Conservation (phyloP, 1,284 basidiomycete species). For the Flammula alnicola region DNA sequence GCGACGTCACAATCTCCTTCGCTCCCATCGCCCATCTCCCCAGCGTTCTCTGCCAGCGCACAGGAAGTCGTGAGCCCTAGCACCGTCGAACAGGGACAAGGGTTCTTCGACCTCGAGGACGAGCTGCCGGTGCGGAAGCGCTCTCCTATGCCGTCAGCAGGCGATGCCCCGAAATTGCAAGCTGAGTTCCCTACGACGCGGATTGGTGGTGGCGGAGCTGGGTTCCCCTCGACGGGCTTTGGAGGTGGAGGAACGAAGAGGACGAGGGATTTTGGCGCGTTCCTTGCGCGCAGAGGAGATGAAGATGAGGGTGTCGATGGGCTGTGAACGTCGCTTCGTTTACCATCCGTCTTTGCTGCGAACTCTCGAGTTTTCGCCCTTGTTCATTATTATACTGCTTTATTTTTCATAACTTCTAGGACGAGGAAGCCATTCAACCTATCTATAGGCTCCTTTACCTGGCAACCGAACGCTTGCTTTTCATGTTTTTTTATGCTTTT, state of each 20-base stretch:
- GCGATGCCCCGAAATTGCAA: neutral
- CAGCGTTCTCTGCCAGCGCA: constrained; percentile 19
- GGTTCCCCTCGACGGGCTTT: constrained; percentile 28
- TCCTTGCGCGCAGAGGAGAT: constrained; percentile 23
- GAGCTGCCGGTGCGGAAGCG: constrained; percentile 1
- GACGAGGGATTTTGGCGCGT: constrained; percentile 21
- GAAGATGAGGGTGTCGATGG: constrained; percentile 8
- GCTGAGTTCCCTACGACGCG: constrained; percentile 19
- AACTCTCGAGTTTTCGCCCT: no score
- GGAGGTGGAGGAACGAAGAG: constrained; percentile 13
- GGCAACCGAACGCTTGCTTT: no score
- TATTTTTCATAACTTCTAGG: no score
- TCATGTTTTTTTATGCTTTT: no score
- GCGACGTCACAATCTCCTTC: constrained; percentile 35
- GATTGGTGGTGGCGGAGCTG: constrained; percentile 18
- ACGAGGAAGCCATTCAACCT: no score
- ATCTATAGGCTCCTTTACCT: no score
- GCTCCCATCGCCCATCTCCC: constrained; percentile 34
- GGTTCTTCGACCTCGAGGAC: constrained; percentile 33
- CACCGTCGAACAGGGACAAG: constrained; percentile 33
- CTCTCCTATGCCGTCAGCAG: neutral
- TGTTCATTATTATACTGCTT: no score
- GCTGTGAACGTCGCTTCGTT: no score
- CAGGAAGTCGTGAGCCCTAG: constrained; percentile 28
- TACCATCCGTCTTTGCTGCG: no score